Evolutionary conservation across 768 basidiomycete genomes (phyloP), one percentile per base, ranked within the genome.

Genomic region (Neoboletus brunneissimus): DNA sequence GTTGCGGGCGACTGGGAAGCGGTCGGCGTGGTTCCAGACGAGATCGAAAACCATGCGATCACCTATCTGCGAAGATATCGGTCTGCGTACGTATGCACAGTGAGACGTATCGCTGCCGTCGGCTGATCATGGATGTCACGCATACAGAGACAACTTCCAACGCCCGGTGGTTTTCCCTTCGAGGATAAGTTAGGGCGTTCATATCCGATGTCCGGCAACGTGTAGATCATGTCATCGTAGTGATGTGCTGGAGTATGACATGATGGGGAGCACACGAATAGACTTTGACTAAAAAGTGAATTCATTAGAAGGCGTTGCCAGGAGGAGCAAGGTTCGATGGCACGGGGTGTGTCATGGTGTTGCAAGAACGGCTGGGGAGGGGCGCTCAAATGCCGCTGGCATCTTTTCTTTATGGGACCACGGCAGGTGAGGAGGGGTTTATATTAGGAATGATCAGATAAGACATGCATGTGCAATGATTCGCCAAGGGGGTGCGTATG

Each of bases 21-120:
- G 45, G 78, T 97, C 57, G 89, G 90, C 23, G 84, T 98, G 55
- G 74, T 75, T 29, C 95, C 95, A 29, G 84, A 89, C 55, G 86
- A 88, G 66, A 81, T 98, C 58, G 95, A 98, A 76, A 79, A 83
- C 52, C 85, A 91, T 59, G 96, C 95, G 22, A 89, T 98, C 74
- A 85, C 85, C 58, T 94, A 93, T 73, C 79, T 99, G 63, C 81
- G 96, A 73, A 81, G 90, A 67, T 97, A 90, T 77, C 85, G 96
- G 65, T 84, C 87, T 64, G 84, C 89, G 90, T 95, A 77, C 72
- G 91, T 89, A 51, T 66, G 56, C 46, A 32, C 29, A 31, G 29
- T 56, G 54, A 46, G 22, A 29, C 13, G 42, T 38, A 59, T 55
- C 40, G 22, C 31, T 18, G 51, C 48, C 11, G 29, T 37, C 51